Evolutionary conservation across 768 basidiomycete species (phyloP), one percentile per base, ranked within the genome.

Genomic region (Suillus subaureus): DNA sequence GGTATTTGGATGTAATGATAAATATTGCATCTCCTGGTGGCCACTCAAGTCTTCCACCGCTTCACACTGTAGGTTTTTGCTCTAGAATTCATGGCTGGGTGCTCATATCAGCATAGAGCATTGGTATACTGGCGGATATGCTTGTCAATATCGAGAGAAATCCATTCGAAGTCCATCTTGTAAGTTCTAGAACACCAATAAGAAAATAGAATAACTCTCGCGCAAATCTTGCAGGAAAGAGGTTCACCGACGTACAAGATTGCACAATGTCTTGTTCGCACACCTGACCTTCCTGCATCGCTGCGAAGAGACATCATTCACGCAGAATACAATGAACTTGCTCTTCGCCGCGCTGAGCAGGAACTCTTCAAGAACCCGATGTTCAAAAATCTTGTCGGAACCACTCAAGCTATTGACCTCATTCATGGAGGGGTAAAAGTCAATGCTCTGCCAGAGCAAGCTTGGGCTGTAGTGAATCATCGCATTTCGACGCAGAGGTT

Each of bases 361-460:
- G 72, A 80, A 43, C 73, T 86, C 31, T 77, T 81, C 33, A 71
- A 80, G 58, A 76, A 85, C 68, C 73, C 71, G 0, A 31, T 67
- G 5, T 78, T 80, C 67, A 82, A 80, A 63, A 86, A 80, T 67
- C 70, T 87, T 23, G 78, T 86, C 4, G 81, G 85, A 37, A 92
- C 89, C 6, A 91, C 91, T 0, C 89, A 91, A 74, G 92, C 92
- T 1, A 82, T 89, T 61, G 91, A 92, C 70, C 72, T 93, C 39
- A 39, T 51, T 33, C 18, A 62, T n/a, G 87, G 87, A 26, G 89
- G 88, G 9, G 85, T 89, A 35, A 93, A 93, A 76, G 81, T 83
- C 37, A 94, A 94, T 71, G 92, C 92, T n/a, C 83, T 96, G n/a
- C 93, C 93, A 1, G 93, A 94, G 75, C 81, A 79, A 64, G 89